A percentile compares a stretch with the other conserved stretches of the same genome.
Evolutionary conservation across 176 grass and related monocot species (phyloP).

Genomic region (Lolium multiflorum): DNA sequence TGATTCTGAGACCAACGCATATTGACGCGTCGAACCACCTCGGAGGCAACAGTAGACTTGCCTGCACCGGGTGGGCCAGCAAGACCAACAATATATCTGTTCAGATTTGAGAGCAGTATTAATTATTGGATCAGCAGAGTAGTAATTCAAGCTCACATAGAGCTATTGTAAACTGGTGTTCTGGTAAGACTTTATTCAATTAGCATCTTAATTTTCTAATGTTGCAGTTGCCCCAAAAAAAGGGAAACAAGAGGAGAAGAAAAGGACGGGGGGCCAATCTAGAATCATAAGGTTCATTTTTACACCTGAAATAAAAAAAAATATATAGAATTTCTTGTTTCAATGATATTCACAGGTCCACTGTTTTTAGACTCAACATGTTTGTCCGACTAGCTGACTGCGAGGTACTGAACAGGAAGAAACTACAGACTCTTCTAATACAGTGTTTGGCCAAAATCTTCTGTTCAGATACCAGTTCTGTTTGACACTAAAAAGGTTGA

Average conservation of each 20-base stretch:
- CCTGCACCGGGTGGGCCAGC: conserved; percentile 94
- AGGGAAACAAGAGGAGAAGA: not conserved
- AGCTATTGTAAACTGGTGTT: not conserved
- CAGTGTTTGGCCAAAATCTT: not conserved
- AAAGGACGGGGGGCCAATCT: not conserved
- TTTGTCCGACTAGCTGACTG: not conserved
- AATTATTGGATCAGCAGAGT: conserved; percentile 13
- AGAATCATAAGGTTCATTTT: not conserved
- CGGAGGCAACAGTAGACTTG: conserved; percentile 84
- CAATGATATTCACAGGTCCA: not conserved
- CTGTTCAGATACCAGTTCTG: not conserved
- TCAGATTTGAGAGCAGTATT: not conserved
- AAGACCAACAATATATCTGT: conserved; percentile 89
- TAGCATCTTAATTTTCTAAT: conserved; percentile 11
- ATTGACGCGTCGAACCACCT: conserved; percentile 79
- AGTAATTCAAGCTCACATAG: conserved; percentile 20
- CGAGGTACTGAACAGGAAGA: conserved; percentile 9
- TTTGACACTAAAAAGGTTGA: not conserved
- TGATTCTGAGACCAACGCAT: conserved; percentile 62
- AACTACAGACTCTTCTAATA: not conserved
- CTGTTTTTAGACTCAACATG: not conserved
- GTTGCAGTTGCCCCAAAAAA: conserved; percentile 7
- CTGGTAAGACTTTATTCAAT: not conserved
- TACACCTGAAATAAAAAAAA: not conserved
- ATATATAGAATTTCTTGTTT: not conserved